Evolutionary conservation across 805 yeast species (phyloP), one percentile per base, ranked within the genome.

Genomic region (Yarrowia hollandica): DNA sequence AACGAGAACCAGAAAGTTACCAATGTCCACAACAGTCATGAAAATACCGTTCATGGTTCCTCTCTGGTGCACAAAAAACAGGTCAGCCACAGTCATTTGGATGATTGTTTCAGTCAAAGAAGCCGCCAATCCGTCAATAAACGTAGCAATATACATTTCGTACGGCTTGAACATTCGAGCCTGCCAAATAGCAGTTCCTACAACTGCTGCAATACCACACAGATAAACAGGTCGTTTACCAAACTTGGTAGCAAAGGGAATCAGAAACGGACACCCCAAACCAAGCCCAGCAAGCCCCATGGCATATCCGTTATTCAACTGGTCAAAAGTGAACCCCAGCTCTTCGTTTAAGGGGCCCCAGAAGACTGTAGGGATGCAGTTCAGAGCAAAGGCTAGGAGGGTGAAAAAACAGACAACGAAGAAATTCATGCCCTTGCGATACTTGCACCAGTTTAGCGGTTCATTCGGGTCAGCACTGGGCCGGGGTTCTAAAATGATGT

Each of bases 61-160:
- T 25, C 68, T 48, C 34, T 64, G 66, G 39, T 66, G 68, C 12
- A 66, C 65, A 26, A 62, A 66, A 38, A 65, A 65, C 54, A 66
- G 30, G 39, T 66, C 68, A 16, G 64, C 62, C 12, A 66, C 61
- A 5, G 64, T 44, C 28, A 65, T 60, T 25, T 66, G 67, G 26
- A 66, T 63, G 8, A 63, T 62, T 9, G 67, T 62, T 31, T 62
- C 62, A 0, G 61, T 54, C 23, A 57, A 19, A 3, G 61, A 59
- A 0, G 61, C 55, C 1, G 59, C 61, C 25, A 61, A 28, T 16
- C 62, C 61, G 46, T 38, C 56, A 16, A 61, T 30, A 10, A 59
- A 33, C 18, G 60, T 56, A 6, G 62, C 56, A 34, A 50, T 48
- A 60, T 61, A 61, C 52, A 61, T 59, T 8, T 54, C 60, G 35